Conservation (phyloP, 2,329 filamentous ascomycete species). For the Venturia asperata region DNA sequence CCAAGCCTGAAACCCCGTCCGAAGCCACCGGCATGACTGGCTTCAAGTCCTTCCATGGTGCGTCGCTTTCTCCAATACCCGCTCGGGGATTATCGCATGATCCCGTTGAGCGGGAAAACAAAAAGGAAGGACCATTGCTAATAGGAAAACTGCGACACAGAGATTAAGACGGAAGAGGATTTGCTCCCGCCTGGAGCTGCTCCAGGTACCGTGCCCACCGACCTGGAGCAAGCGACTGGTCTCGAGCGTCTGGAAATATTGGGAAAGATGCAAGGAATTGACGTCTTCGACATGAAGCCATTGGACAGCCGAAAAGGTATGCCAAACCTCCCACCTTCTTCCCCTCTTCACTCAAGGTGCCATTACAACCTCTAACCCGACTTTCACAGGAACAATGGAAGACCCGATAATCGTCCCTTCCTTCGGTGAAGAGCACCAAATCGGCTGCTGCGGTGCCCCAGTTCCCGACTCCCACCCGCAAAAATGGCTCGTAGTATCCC, state of each 20-base stretch:
- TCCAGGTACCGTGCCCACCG: constrained; percentile 79
- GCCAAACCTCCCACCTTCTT: constrained; percentile 22
- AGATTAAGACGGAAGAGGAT: constrained; percentile 75
- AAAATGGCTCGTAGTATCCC: constrained; percentile 82
- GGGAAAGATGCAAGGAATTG: constrained; percentile 98
- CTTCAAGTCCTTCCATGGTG: constrained; percentile 18
- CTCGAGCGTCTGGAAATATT: constrained; percentile 97
- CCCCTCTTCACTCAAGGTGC: not conserved
- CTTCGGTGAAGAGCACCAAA: constrained; percentile 91
- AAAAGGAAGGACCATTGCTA: not conserved
- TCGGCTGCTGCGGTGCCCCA: constrained; percentile 90
- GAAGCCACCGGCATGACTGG: not conserved
- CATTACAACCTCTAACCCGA: not conserved
- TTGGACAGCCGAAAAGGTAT: constrained; percentile 84
- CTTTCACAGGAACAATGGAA: constrained; percentile 65
- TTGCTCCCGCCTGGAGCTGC: constrained; percentile 76
- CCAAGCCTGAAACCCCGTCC: constrained; percentile 5
- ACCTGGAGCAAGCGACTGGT: constrained; percentile 93
- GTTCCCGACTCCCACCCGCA: constrained; percentile 78
- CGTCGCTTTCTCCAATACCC: not conserved
- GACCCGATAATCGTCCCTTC: constrained; percentile 83
- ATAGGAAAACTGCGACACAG: constrained; percentile 42
- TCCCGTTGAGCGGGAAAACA: not conserved
- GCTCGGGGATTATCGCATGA: constrained; percentile 5
- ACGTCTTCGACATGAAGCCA: constrained; percentile 97